Evolutionary conservation across 2,329 filamentous ascomycete genomes (phyloP).

Genomic region (Bipolaris sorokiniana): DNA sequence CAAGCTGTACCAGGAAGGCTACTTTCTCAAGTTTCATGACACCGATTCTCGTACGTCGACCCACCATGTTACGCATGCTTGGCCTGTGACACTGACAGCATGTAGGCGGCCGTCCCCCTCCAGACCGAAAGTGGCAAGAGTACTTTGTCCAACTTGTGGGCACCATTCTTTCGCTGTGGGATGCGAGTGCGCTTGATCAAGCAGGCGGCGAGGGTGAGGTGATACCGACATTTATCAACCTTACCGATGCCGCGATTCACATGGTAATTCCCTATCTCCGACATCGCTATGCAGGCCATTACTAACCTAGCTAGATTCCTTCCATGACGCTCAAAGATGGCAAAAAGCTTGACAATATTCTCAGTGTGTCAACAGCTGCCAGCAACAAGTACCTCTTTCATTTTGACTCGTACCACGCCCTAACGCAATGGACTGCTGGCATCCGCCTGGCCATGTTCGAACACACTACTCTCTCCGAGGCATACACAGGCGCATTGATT

Average conservation of each 20-base stretch:
- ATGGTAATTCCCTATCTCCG: conserved; percentile 71
- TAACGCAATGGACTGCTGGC: conserved; percentile 94
- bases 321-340: conserved; percentile 86
- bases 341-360: conserved; percentile 87
- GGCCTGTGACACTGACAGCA: conserved; percentile 30
- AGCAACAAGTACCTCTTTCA: conserved; percentile 95
- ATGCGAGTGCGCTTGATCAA: conserved; percentile 87
- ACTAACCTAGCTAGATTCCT: conserved; percentile 55
- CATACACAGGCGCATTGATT: conserved; percentile 94
- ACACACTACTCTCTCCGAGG: conserved; percentile 89
- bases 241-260: conserved; percentile 96
- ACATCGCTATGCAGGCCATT: background rate
- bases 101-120: conserved; percentile 82
- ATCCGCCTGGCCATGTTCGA: conserved; percentile 95
- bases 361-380: conserved; percentile 93
- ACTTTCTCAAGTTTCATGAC: conserved; percentile 96
- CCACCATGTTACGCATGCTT: background rate
- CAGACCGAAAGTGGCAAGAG: conserved; percentile 90
- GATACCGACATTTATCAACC: conserved; percentile 89
- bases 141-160: conserved; percentile 97
- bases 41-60: conserved; percentile 79
- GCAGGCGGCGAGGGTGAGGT: conserved; percentile 86
- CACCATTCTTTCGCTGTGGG: conserved; percentile 94
- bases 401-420: conserved; percentile 91
- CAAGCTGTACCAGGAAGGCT: conserved; percentile 97